phyloP scores from a whole-genome alignment of 2,329 filamentous ascomycete genomes.

The Botrytis elliptica region DNA sequence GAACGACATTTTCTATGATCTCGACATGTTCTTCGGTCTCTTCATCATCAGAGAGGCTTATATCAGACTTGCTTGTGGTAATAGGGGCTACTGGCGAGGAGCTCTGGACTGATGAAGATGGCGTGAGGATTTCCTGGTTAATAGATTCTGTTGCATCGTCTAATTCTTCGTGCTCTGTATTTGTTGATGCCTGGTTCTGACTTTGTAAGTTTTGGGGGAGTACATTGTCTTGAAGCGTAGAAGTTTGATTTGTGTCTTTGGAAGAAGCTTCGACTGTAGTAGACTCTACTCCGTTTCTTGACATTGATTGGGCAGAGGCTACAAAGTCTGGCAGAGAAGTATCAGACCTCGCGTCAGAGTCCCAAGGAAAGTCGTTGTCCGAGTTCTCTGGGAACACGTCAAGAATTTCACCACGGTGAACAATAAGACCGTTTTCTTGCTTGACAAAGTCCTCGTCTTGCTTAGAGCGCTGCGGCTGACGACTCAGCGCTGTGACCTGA shows the following conservation, averaged over 20 bases:
- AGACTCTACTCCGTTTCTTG: background rate
- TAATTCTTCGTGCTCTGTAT: background rate
- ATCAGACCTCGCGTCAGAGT: background rate
- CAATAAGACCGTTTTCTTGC: slow-evolving; percentile 34
- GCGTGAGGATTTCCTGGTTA: background rate
- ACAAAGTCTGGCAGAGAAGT: background rate
- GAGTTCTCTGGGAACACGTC: slow-evolving; percentile 34
- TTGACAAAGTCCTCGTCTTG: slow-evolving; percentile 35
- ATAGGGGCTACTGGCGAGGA: background rate
- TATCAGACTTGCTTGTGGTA: background rate
- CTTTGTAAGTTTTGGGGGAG: background rate
- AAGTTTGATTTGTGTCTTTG: background rate
- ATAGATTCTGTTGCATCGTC: background rate
- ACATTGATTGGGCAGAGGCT: background rate
- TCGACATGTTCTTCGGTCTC: slow-evolving; percentile 8
- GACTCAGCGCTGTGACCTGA: slow-evolving; percentile 15
- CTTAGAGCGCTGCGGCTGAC: slow-evolving; percentile 1
- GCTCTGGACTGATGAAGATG: background rate
- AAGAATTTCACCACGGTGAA: slow-evolving; percentile 39
- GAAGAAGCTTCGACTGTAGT: background rate
- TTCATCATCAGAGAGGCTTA: slow-evolving; percentile 1
- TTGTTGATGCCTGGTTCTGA: background rate
- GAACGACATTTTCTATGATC: background rate
- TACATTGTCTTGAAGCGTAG: background rate
- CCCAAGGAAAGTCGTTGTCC: background rate